Evolutionary conservation across 371 early-diverging fungal genomes (phyloP), one percentile per base, ranked within the genome.

Genomic region (Apophysomyces variabilis): DNA sequence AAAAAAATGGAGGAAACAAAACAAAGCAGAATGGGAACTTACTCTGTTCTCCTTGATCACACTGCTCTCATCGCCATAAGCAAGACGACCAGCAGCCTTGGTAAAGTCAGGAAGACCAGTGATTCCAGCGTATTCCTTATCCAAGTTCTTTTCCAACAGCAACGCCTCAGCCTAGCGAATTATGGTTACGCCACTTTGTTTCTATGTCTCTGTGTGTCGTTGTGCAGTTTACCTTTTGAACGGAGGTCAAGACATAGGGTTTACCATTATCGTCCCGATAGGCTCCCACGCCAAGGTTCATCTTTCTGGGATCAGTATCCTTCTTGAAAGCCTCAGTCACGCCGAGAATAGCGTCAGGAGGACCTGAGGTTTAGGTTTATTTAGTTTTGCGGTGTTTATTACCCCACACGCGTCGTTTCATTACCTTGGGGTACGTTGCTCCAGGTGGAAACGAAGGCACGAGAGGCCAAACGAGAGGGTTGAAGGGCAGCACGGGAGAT

Each of bases 241-340:
- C 97, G 60, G 90, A 89, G 73, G 70, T 78, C 72, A 98, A 86
- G 45, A 98, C 97, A 70, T 87, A 96, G 58, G 98, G 98, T 83
- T 95, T 93, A 68, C 95, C 95, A 60, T 82, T 83, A 80, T 98
- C 97, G 74, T 96, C 95, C 75, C 98, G 92, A 85, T 97, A 99
- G 41, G 98, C 99, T 74, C 99, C 99, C 35, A 97, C 98, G 72
- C 99, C 97, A 65, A 99, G 85, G 87, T 98, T 98, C 91, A 98
- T 98, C 90, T 98, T 99, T 68, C 84, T 84, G 12, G 95, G 79
- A 76, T 94, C 90, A 56, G 78, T 80, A 74, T 98, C 97, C 67
- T 85, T 90, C 90, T 94, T 96, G 89, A 90, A 99, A 32, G 98
- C 98, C 76, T 97, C 99, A 61, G 95, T 95, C 64, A 99, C 93